phyloP scores from a whole-genome alignment of 768 basidiomycete genomes.

The Cyathus striatus region DNA sequence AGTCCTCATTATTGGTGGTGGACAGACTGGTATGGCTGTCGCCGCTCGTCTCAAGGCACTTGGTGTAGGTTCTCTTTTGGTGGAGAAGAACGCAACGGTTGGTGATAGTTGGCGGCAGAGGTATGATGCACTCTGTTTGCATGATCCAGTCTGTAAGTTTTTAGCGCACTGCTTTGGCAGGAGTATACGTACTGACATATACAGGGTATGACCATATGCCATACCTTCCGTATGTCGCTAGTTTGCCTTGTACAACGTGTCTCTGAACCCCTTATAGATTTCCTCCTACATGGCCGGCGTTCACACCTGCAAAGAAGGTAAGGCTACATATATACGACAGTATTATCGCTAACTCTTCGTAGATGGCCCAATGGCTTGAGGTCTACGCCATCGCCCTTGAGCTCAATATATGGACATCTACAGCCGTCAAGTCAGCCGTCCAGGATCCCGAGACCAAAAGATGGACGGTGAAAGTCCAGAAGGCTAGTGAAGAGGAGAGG shows the following conservation, averaged over 20 bases:
- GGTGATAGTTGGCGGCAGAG: conserved; percentile 66
- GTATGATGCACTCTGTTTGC: conserved; percentile 62
- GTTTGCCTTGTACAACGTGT: neutral
- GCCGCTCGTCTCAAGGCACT: conserved; percentile 64
- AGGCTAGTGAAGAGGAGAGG: conserved; percentile 27
- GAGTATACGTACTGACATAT: neutral
- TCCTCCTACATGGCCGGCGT: conserved; percentile 56
- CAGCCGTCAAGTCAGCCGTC: conserved; percentile 24
- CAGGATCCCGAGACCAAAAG: conserved; percentile 23
- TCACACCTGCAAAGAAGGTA: conserved; percentile 49
- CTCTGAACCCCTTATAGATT: conserved; percentile 28
- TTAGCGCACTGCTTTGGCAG: conserved; percentile 3
- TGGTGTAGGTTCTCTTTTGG: conserved; percentile 50
- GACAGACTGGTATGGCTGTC: conserved; percentile 61
- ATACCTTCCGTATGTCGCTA: conserved; percentile 46
- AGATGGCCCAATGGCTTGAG: conserved; percentile 69
- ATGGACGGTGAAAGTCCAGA: conserved; percentile 39
- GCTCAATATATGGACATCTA: conserved; percentile 60
- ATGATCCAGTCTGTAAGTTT: conserved; percentile 62
- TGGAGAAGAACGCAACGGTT: conserved; percentile 57
- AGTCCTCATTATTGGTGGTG: conserved; percentile 61
- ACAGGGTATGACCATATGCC: conserved; percentile 54
- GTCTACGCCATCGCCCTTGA: conserved; percentile 55
- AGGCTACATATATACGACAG: neutral
- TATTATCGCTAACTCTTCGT: neutral